Percentiles rank a stretch among this genome's conserved stretches.
Evolutionary conservation across 139 green algal species (phyloP).

Genomic region (Trebouxia sp.): DNA sequence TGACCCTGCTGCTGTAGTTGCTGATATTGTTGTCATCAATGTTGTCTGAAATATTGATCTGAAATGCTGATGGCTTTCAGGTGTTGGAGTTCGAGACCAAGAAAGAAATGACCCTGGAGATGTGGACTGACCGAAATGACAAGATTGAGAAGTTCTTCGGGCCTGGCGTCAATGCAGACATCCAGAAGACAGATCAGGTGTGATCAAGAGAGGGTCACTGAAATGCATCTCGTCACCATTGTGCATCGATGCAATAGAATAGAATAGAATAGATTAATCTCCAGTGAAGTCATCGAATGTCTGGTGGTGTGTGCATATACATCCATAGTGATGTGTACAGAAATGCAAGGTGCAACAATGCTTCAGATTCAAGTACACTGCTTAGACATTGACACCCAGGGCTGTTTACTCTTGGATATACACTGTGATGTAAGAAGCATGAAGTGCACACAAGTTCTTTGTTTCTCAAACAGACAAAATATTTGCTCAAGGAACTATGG

Average conservation of each 20-base stretch:
- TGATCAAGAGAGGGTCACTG: not conserved
- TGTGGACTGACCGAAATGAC: constrained; percentile 62
- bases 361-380: too few relatives aligned
- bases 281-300: not conserved
- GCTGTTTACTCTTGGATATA: too few relatives aligned
- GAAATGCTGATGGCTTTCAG: not conserved
- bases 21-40: not conserved
- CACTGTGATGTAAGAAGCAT: too few relatives aligned
- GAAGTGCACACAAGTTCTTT: too few relatives aligned
- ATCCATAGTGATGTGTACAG: too few relatives aligned
- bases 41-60: not conserved
- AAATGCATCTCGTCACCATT: not conserved
- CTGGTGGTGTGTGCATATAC: not conserved
- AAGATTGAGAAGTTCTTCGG: constrained; percentile 96
- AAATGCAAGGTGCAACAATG: too few relatives aligned
- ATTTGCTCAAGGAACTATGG: too few relatives aligned
- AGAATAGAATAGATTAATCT: not conserved
- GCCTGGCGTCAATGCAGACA: constrained; percentile 72
- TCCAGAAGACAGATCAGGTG: constrained; percentile 44
- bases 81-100: constrained; percentile 84
- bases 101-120: constrained; percentile 59
- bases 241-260: too few relatives aligned
- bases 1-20: not conserved
- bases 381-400: too few relatives aligned
- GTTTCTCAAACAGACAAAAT: too few relatives aligned